Percentiles rank a stretch among this genome's conserved stretches.
These are phyloP conservation scores for Ampelocalamus luodianensis DNA, from an alignment of 176 grass and related monocot species.

Conservation along the genomic window DNA sequence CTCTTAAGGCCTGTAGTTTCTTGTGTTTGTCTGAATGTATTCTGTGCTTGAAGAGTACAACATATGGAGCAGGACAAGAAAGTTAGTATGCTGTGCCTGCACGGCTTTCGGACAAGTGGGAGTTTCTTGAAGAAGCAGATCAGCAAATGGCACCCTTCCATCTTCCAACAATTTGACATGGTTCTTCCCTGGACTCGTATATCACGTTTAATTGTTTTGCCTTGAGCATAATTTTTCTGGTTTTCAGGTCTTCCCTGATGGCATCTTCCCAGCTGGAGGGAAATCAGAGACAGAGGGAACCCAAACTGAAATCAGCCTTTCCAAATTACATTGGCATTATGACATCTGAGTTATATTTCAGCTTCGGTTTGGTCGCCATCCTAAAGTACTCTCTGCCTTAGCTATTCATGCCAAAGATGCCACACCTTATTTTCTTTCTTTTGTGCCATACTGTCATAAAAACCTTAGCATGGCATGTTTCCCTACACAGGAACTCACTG, in stretches of 20 bases:
- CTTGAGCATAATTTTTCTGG: neutral
- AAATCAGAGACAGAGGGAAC: constrained; percentile 67
- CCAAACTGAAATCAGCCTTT: neutral
- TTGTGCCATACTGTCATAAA: neutral
- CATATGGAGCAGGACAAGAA: constrained; percentile 56
- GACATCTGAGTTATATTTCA: neutral
- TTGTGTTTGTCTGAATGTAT: neutral
- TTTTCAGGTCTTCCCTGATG: constrained; percentile 78
- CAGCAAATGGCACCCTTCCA: constrained; percentile 89
- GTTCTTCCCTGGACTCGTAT: constrained; percentile 30
- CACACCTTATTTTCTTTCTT: neutral
- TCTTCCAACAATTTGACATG: constrained; percentile 75
- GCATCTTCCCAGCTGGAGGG: constrained; percentile 65
- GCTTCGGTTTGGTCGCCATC: neutral
- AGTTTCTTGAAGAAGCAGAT: constrained; percentile 88
- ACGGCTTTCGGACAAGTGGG: constrained; percentile 77
- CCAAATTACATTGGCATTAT: neutral
- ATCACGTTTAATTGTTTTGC: neutral
- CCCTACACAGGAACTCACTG: constrained; percentile 68
- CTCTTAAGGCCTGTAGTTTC: constrained; percentile 28
- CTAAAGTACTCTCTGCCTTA: neutral
- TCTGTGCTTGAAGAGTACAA: constrained; percentile 19
- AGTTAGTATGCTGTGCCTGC: constrained; percentile 72
- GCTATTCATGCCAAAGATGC: neutral
- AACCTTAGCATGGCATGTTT: neutral